Base-by-base conservation (phyloP, 192 early-diverging fungal genomes). In the Coemansia nantahalensis region DNA sequence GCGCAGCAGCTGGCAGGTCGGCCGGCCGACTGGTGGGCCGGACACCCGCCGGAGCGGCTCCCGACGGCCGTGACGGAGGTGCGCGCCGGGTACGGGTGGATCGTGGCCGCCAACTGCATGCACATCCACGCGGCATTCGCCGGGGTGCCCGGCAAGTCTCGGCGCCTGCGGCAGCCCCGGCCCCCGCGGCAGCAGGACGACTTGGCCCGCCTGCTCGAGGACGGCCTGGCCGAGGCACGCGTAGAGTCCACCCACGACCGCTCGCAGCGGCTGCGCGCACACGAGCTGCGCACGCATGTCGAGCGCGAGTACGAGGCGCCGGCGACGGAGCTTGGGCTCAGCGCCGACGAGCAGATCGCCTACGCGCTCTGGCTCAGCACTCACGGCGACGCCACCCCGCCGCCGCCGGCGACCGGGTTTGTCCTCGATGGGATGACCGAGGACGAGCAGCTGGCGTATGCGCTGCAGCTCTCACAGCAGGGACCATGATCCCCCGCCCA, bases 341-440 rank as follows among this genome's bases (percentile, higher is more conserved):
- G 15, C n/a, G 38, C 47, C 17, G 58, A 65, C 19, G 69, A 73
- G 60, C 67, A 70, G 55, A 5, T 69, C 4, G 54, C 60, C 15
- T 69, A 69, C 24, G 69, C 69, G 2, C 44, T 73, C 17, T 65
- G 56, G 58, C 69, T 73, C 17, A 47, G 45, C 19, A 18, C 45
- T 0, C 9, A 14, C 11, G 24, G 19, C 5, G 18, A 17, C 0
- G 23, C 13, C 23, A 22, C 15, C 17, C 4, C 26, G 26, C 26
- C 26, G 26, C 3, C 26, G 26, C 4, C 26, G 7, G 26, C 19
- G 15, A 15, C 21, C 9, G 16, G n/a, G 4, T 13, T 44, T 14
- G 35, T 43, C 14, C 26, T 36, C 2, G 57, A 58, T 2, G 47
- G 31, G 1, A 59, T 67, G 51, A 54, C 56, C 3, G 64, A 67